Evolutionary conservation across 192 early-diverging fungal genomes (phyloP), one percentile per base, ranked within the genome.

Genomic region (Lobosporangium transversale): DNA sequence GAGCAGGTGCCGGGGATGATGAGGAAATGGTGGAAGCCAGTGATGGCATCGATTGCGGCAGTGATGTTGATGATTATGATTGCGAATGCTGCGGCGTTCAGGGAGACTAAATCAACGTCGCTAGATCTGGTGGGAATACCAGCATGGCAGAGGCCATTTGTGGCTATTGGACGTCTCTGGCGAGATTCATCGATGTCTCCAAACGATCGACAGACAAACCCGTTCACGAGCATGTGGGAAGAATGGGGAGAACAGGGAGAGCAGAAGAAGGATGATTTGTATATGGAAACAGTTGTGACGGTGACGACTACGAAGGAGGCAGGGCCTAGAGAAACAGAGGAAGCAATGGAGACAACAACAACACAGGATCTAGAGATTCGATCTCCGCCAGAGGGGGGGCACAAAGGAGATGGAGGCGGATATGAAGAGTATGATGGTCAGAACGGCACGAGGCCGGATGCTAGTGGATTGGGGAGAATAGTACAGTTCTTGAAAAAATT

Each of bases 61-160:
- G 17, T 60, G 3, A 7, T 44, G 8, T 31, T 76, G 33, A 54
- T 67, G 7, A 45, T 67, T 21, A 56, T 76, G 59, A 67, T 76
- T n/a, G 59, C 59, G 58, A 76, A 76, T 24, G 63, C 53, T 29
- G 58, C 73, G 26, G 65, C 64, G 6, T 76, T 76, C 44, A 62
- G 61, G 51, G 71, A 75, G 40, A 67, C 64, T 2, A 32, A 53
- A 20, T 57, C 57, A 36, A 76, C 73, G 3, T 57, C 63, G 1
- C 29, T 76, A 36, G 52, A 65, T 27, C 27, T 62, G 18, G 65
- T 66, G 18, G 36, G 33, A 6, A 14, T 62, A 6, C 58, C 73
- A 30, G 20, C 31, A 5, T 76, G 73, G 73, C 53, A 21, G 14
- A 33, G 63, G 2, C 63, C 62, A 0, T 66, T 75, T 43, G 58